These are phyloP conservation scores for Lophium mytilinum DNA, from an alignment of 495 filamentous ascomycete species.

Conservation along the genomic window DNA sequence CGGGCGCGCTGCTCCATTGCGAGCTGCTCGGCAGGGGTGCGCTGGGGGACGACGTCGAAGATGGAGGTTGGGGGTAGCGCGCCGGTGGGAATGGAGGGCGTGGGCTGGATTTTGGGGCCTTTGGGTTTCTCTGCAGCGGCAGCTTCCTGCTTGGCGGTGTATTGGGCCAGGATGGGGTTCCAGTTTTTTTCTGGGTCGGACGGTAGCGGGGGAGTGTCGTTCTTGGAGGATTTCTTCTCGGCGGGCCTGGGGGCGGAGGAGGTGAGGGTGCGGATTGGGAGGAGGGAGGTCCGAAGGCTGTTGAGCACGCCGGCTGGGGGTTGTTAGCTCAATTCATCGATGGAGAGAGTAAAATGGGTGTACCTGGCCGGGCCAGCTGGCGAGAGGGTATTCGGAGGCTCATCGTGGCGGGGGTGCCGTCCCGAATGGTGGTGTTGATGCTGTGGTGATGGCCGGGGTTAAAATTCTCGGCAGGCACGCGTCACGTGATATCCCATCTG, in stretches of 20 bases:
- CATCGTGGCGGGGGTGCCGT: constrained; percentile 14
- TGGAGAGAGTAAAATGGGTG: background rate
- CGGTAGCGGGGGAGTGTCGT: background rate
- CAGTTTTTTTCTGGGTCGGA: background rate
- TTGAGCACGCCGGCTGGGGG: constrained; percentile 3
- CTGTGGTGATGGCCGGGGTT: background rate
- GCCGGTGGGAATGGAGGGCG: constrained; percentile 18
- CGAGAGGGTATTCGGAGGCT: constrained; percentile 15
- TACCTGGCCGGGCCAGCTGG: constrained; percentile 17
- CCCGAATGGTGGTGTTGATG: constrained; percentile 4
- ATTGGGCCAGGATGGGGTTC: constrained; percentile 32
- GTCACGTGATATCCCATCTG: too few relatives aligned
- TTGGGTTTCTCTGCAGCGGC: background rate
- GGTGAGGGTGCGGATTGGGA: too few relatives aligned
- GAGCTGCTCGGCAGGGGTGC: background rate
- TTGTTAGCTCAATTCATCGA: background rate
- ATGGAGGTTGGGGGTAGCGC: constrained; percentile 46
- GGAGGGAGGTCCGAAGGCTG: background rate
- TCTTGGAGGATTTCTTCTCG: background rate
- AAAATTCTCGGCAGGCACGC: too few relatives aligned
- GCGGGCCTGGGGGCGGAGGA: background rate
- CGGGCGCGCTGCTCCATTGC: too few relatives aligned
- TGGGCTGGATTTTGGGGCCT: background rate
- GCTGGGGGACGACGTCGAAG: constrained; percentile 44
- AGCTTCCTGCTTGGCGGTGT: constrained; percentile 16